Base-by-base conservation (phyloP, 179 eudicot species). In the Pouteria campechiana region DNA sequence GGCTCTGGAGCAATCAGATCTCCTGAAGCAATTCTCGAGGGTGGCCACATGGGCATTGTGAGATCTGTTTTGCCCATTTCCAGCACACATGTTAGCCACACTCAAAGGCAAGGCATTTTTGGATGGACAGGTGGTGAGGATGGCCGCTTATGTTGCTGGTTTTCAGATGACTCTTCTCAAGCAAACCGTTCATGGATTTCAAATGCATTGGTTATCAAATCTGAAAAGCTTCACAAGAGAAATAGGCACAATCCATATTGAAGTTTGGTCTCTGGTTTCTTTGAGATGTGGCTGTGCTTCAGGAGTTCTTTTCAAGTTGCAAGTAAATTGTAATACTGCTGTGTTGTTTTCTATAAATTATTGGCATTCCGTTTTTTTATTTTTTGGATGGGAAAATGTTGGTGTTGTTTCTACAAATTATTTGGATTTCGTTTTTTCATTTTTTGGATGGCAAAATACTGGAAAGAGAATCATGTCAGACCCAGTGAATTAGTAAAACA, bases 61-160 rank as follows among this genome's bases (percentile, higher is more conserved):
- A 73, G 99, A 61, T 79, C 74, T 20, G 63, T 87, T 13, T 48
- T 87, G 60, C 81, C 87, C n/a, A 52, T 69, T 46, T 52, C 81
- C 0, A 30, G 62, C 52, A 44, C 31, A 29, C 57, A 33, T 2
- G 35, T 43, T 25, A 52, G 58, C 3, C 55, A 45, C 16, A 27
- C 60, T 29, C 59, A 51, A 8, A 52, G 33, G 46, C 62, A 45
- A 17, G 79, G 88, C 44, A 45, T 79, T 25, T 90, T 82, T 47
- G 96, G 94, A 22, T 90, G 99, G 99, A 82, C 85, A 0, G 94
- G 99, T 14, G 99, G 96, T 6, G 99, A 90, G 53, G 99, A 90
- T 68, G 99, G 99, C 10, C 79, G 94, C 24, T 53, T 90, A 42
- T 86, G 99, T 73, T 86, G 92, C 48, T 90, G 99, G 99, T 61